Evolutionary conservation across 768 basidiomycete genomes (phyloP), one percentile per base, ranked within the genome.

Genomic region (Omphalotus guepiniiformis): DNA sequence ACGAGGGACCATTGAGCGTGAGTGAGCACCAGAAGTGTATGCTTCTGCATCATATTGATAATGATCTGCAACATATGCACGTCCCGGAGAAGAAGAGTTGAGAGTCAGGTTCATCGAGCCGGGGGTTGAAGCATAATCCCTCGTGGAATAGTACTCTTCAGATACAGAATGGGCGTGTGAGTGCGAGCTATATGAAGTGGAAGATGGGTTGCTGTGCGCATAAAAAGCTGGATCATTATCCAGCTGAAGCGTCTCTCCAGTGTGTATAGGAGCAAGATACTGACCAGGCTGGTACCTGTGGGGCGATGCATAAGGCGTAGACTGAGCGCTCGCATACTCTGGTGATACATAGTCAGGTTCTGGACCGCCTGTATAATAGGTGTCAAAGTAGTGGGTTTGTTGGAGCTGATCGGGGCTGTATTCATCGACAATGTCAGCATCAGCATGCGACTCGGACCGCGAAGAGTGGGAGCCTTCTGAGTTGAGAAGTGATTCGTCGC

Each of bases 11-110:
- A 71, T 64, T 26, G 74, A 64, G 9, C 76, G 76, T 6, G 78
- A 67, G 53, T 73, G 67, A 47, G 73, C 72, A 6, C 82, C 85
- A 0, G 85, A 83, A 7, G 86, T 73, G 53, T 83, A 88, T 2
- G 82, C 84, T 55, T 85, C 85, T 0, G 78, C 66, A 56, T 86
- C 83, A 42, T 80, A 72, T 35, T 71, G 70, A 59, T 83, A 85
- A 59, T 83, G 81, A 54, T 82, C 81, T 12, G 81, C 52, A n/a
- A n/a, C n/a, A n/a, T n/a, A n/a, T n/a, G n/a, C n/a, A n/a, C n/a
- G n/a, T 16, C 66, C 54, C 64, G 22, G 71, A 63, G 42, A 69
- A 56, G 40, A 63, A 53, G 15, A 64, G 56, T 2, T 50, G 52
- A 42, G 63, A 61, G 36, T 66, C 57, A 16, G 64, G 58, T 58